Base-by-base conservation (phyloP, 371 early-diverging fungal species). In the Mucor velutinosus region DNA sequence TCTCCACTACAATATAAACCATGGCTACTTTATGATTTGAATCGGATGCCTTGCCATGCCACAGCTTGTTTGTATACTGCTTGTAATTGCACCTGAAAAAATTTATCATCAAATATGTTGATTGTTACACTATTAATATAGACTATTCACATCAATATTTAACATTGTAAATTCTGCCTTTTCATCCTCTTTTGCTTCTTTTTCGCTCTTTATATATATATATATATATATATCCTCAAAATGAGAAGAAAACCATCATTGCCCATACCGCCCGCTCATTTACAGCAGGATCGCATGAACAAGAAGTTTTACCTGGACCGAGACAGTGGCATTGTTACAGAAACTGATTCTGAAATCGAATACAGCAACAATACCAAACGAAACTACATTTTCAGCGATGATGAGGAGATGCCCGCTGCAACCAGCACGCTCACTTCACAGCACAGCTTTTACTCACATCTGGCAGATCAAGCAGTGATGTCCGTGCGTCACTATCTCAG, bases 331-430 rank as follows among this genome's bases (percentile, higher is more conserved):
- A 76, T 76, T 23, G 72, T 60, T 19, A 77, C 79, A 5, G 80
- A 80, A 66, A 61, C 61, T 12, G 80, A 80, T 49, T 74, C 76
- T 7, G 80, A 80, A 55, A 60, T 58, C 43, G 79, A 72, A 30
- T 45, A 25, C 25, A 25, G 51, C 51, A 51, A 14, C 11, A 51
- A 12, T 4, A 25, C 2, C 12, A 51, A 25, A 4, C 25, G 11
- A 51, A 29, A 56, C 17, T 77, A 72, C 47, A 77, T 84, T 1
- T 83, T 86, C 41, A 77, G 84, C 41, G 79, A 83, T 23, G 81
- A 79, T 43, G 77, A 84, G 29, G 80, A 63, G 7, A 35, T 80
- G 4, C 72, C 35, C 72, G 65, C 58, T 21, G 10, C 58, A 10
- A 10, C 32, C 17, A 11, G 37, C 14, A 47, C 30, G 1, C 29